These are phyloP conservation scores for Fagopyrum homotropicum DNA, from an alignment of 148 eudicot genomes.

Conservation along the genomic window DNA sequence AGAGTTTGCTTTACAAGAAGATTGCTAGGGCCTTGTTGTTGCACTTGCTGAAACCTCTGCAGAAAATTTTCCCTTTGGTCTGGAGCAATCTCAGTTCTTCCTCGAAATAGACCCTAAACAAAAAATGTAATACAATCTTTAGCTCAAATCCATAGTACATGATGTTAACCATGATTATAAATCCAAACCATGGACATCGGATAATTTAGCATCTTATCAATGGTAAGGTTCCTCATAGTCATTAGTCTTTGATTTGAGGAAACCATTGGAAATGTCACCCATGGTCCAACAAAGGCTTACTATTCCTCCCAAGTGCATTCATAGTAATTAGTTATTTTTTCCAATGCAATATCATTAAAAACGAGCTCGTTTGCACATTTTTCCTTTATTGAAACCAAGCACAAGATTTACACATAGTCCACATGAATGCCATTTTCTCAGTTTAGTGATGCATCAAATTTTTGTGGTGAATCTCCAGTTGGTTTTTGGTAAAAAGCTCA, in stretches of 20 bases:
- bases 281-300: background rate
- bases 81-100: conserved; percentile 94
- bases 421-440: background rate
- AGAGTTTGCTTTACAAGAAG: conserved; percentile 60
- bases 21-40: conserved; percentile 78
- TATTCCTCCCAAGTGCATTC: background rate
- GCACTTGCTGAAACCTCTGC: conserved; percentile 79
- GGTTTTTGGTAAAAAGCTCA: background rate
- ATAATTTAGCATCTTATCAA: background rate
- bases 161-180: background rate
- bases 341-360: background rate
- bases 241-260: background rate
- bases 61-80: conserved; percentile 91
- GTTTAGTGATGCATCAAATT: background rate
- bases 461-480: background rate
- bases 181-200: background rate
- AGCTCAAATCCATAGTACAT: conserved; percentile 1
- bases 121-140: background rate
- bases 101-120: conserved; percentile 73
- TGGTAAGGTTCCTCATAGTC: background rate
- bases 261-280: background rate
- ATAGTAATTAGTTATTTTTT: background rate
- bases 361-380: background rate
- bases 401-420: background rate
- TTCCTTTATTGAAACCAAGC: too few species aligned